Evolutionary conservation across 306 rosid species (phyloP).

Genomic region (Fragaria ananassa): DNA sequence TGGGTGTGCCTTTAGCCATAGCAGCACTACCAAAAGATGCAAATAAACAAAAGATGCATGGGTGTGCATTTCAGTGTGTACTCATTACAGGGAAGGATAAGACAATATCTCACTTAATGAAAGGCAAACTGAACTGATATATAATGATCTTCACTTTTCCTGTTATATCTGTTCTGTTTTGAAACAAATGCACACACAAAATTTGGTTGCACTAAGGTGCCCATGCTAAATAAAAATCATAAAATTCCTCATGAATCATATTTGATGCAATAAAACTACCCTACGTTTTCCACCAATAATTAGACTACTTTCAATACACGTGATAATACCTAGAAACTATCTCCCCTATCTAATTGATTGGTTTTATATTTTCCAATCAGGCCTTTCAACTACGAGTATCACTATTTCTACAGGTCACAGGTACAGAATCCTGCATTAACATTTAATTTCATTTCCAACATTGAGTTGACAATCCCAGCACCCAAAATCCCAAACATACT

Average conservation of each 20-base stretch:
- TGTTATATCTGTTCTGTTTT: neutral
- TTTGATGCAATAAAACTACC: neutral
- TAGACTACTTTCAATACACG: too few species aligned
- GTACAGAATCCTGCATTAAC: neutral
- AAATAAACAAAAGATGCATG: neutral
- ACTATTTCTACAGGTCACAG: neutral
- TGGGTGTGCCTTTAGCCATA: neutral
- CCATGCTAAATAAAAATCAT: too few species aligned
- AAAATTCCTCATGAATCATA: neutral
- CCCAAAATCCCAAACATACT: neutral
- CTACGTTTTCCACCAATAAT: neutral
- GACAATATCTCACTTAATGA: slow-evolving; percentile 1
- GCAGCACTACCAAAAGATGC: neutral
- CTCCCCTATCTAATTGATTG: neutral
- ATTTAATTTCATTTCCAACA: neutral
- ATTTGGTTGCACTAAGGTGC: neutral
- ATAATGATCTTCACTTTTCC: neutral
- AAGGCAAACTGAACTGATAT: neutral
- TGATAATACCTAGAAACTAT: neutral
- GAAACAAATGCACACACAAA: neutral
- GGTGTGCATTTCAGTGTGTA: neutral
- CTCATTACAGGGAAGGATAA: neutral
- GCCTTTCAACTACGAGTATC: neutral
- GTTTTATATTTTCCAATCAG: neutral
- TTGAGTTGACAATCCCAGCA: neutral